These are phyloP conservation scores for Dipodascus albidus DNA, from an alignment of 805 yeast species.

Conservation along the genomic window DNA sequence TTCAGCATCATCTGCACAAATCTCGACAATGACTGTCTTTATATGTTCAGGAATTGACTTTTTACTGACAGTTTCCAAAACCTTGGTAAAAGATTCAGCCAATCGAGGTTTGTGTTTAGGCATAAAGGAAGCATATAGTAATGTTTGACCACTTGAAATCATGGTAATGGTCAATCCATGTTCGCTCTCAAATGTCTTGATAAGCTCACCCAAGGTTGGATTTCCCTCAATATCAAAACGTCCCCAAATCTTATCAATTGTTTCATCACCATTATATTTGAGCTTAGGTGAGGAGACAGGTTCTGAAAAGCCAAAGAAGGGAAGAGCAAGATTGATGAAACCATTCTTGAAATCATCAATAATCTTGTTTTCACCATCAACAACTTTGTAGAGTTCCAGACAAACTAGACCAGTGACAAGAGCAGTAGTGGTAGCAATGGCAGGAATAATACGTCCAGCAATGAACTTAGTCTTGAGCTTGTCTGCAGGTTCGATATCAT, in stretches of 20 bases:
- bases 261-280: constrained; percentile 60
- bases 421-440: constrained; percentile 98
- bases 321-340: constrained; percentile 81
- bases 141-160: constrained; percentile 84
- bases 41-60: constrained; percentile 66
- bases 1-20: constrained; percentile 81
- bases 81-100: constrained; percentile 52
- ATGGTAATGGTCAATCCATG: constrained; percentile 84
- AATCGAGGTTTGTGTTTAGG: constrained; percentile 80
- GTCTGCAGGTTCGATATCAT: constrained; percentile 81
- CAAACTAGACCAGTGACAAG: constrained; percentile 91
- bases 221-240: constrained; percentile 63
- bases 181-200: constrained; percentile 63
- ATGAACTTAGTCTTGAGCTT: constrained; percentile 85
- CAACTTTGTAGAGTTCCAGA: constrained; percentile 84
- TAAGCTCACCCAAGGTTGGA: constrained; percentile 58
- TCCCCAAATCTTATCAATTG: constrained; percentile 89
- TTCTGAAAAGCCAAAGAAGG: constrained; percentile 94
- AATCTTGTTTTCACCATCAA: constrained; percentile 50
- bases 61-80: constrained; percentile 78
- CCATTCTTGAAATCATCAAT: constrained; percentile 89
- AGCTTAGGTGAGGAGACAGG: constrained; percentile 82
- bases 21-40: constrained; percentile 72
- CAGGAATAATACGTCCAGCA: constrained; percentile 98
- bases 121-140: constrained; percentile 86